Evolutionary conservation across 805 yeast genomes (phyloP), one percentile per base, ranked within the genome.

Genomic region (Saccharomycopsis fodiens): DNA sequence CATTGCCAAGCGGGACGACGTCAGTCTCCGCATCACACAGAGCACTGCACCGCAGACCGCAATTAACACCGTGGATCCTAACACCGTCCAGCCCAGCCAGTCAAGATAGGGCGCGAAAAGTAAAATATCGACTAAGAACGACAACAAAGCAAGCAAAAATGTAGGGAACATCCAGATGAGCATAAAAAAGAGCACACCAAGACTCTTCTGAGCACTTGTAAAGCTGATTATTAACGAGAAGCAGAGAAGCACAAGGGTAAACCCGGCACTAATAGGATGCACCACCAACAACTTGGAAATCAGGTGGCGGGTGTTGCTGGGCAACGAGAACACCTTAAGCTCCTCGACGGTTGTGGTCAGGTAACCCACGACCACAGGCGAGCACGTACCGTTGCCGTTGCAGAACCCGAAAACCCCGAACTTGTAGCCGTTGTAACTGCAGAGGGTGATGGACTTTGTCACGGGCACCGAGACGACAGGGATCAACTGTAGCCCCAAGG

Each of bases 11-110:
- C 47, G 41, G 15, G 46, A 42, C 3, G 50, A 45, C 8, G 44
- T 42, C 8, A 47, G 40, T 54, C 96, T 68, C 57, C 89, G 76
- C 68, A 82, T 71, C 44, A 85, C 70, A 59, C 95, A 86, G 16
- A 84, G 62, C 52, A 81, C 59, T 1, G 87, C 72, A 1, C 86
- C 79, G 23, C 77, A 70, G 1, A 81, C 52, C 0, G 91, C 82
- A 39, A 80, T 68, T 27, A 81, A 60, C 1, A 82, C 73, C 0
- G 93, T 76, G 1, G 91, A 75, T 0, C 77, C 78, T 21, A 89
- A 65, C 48, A 85, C 73, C 42, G 83, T 65, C 97, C 97, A 91
- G 21, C 96, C 96, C 38, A 82, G 74, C 79, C 87, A 88, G 44
- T 77, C 72, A 45, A 91, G 64, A 57, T 79, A 78, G 2, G 89